Evolutionary conservation across 176 grass and related monocot species (phyloP).

Genomic region (Musa itinerans): DNA sequence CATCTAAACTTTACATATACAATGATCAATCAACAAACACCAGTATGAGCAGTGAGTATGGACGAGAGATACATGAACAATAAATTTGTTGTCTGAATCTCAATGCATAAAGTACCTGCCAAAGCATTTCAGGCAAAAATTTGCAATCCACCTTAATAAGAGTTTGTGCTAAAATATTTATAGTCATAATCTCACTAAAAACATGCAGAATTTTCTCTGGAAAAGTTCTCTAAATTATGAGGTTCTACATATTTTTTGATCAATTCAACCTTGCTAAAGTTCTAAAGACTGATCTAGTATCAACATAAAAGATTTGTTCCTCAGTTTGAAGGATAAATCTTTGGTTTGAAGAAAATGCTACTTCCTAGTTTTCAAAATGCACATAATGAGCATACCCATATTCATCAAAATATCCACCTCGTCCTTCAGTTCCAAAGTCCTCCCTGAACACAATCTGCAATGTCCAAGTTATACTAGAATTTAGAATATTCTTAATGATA

Average conservation of each 20-base stretch:
- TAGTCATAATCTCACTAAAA: not conserved
- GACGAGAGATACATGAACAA: not conserved
- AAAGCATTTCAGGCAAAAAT: not conserved
- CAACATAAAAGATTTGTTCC: too few relatives aligned
- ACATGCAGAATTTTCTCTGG: not conserved
- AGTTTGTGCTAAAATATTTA: not conserved
- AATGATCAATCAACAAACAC: not conserved
- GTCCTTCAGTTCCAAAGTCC: constrained; percentile 25
- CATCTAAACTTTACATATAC: not conserved
- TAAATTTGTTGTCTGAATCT: too few relatives aligned
- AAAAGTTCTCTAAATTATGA: not conserved
- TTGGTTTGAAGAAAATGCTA: too few relatives aligned
- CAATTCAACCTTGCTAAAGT: too few relatives aligned
- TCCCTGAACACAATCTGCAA: constrained; percentile 95
- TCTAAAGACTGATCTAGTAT: too few relatives aligned
- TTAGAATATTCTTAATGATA: too few relatives aligned
- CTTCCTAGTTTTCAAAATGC: not conserved
- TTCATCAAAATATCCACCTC: constrained; percentile 38
- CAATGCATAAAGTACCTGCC: not conserved
- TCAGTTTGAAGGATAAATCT: too few relatives aligned
- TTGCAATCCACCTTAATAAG: not conserved
- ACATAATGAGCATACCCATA: constrained; percentile 60
- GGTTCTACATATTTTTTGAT: too few relatives aligned
- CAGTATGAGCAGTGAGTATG: not conserved
- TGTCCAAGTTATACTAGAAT: not conserved